Evolutionary conservation across 441 rosid species (phyloP).

Genomic region (Adansonia grandidieri): DNA sequence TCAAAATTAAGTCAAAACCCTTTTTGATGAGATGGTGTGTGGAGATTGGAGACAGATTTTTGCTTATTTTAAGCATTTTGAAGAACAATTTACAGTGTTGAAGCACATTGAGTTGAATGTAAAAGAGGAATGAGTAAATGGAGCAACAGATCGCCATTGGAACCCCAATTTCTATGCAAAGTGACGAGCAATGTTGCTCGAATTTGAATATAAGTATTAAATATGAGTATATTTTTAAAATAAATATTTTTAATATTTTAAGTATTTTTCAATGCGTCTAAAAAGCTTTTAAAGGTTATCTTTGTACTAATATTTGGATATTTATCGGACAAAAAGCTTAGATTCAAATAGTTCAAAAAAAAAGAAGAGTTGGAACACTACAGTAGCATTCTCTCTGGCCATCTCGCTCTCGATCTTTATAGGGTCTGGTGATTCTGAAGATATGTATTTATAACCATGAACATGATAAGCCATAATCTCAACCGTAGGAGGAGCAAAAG

Average conservation of each 20-base stretch:
- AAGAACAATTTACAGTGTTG: neutral
- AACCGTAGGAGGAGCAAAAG: slow-evolving; percentile 67
- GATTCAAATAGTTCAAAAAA: too few species aligned
- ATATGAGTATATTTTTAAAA: too few species aligned
- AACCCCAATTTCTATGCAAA: slow-evolving; percentile 61
- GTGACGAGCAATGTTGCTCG: slow-evolving; percentile 29
- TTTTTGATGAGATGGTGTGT: too few species aligned
- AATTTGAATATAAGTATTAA: too few species aligned
- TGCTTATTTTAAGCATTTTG: neutral
- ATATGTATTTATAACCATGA: slow-evolving; percentile 59
- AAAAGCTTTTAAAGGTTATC: too few species aligned
- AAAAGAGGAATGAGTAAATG: slow-evolving; percentile 58
- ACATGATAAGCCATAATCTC: slow-evolving; percentile 61
- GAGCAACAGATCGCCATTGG: slow-evolving; percentile 59
- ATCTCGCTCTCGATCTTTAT: slow-evolving; percentile 38
- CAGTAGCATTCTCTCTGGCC: slow-evolving; percentile 50
- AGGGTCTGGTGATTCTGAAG: slow-evolving; percentile 45
- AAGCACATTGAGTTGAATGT: slow-evolving; percentile 26
- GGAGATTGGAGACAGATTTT: neutral
- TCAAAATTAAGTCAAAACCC: too few species aligned
- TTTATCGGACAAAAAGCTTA: too few species aligned
- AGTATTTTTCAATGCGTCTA: too few species aligned
- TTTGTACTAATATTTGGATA: too few species aligned
- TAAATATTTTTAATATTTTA: too few species aligned
- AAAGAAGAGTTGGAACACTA: too few species aligned